Evolutionary conservation across 352 stramenopile genomes (phyloP), one percentile per base, ranked within the genome.

Genomic region (Stephanocyclus meneghinianus): DNA sequence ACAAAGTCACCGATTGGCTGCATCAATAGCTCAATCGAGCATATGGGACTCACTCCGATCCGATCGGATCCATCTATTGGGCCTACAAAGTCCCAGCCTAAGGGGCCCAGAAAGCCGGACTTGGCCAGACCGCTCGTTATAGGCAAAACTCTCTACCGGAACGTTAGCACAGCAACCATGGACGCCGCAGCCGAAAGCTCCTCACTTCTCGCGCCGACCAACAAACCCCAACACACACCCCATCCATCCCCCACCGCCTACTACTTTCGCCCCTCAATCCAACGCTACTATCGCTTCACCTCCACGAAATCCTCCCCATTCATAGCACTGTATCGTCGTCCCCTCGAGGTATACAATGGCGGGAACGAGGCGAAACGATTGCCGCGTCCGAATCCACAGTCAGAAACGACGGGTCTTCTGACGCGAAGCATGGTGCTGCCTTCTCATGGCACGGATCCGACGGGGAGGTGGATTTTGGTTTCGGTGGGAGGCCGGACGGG

Each of bases 221-320:
- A 63, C 55, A 63, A 63, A 35, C 18, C 32, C 55, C 55, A 35
- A 63, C n/a, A 32, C 50, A 13, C 15, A 59, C n/a, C 50, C 16
- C 18, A 16, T n/a, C 50, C 18, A 59, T 44, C 53, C 21, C 21
- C 53, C 53, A 61, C 53, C 35, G 9, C 21, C 53, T 61, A 61
- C 53, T 61, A 56, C 26, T 9, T 51, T 2, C 91, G 90, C 75
- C 80, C 81, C 26, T 85, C 81, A 15, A 78, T 93, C 59, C 88
- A 93, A 76, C 71, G 84, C 45, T 93, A 93, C 70, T 93, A 93
- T 81, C 78, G 85, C 45, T 93, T 93, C 73, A 85, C 77, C 18
- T 70, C 83, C 1, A 90, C 72, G 10, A 76, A 86, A 32, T 51
- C 81, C 42, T 85, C 83, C 32, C 86, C 88, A 0, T 91, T 93